These are phyloP conservation scores for Fusarium chaquense DNA, from an alignment of 2,329 filamentous ascomycete genomes.

Conservation along the genomic window DNA sequence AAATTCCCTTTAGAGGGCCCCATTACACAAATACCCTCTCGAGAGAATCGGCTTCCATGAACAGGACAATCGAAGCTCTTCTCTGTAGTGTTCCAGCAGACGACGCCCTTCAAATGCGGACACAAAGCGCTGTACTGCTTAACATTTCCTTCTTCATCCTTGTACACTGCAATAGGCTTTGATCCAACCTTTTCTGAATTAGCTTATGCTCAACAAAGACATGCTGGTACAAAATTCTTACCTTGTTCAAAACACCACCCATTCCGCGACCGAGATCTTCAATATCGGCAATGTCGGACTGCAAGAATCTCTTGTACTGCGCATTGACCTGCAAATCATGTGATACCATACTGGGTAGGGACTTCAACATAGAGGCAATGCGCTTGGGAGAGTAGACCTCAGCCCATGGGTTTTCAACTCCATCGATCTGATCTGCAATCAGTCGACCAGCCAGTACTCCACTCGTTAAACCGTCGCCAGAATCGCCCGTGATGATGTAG, in stretches of 20 bases:
- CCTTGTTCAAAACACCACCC: slow-evolving; percentile 66
- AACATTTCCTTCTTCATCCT: slow-evolving; percentile 64
- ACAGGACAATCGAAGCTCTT: slow-evolving; percentile 68
- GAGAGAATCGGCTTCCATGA: slow-evolving; percentile 55
- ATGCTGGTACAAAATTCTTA: neutral
- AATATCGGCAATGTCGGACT: slow-evolving; percentile 67
- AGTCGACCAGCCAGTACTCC: slow-evolving; percentile 65
- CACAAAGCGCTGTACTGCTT: slow-evolving; percentile 66
- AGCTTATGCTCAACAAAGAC: neutral
- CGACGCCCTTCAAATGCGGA: slow-evolving; percentile 66
- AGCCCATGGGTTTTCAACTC: slow-evolving; percentile 62
- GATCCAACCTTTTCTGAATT: slow-evolving; percentile 14
- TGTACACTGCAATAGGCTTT: slow-evolving; percentile 67
- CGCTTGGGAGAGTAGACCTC: slow-evolving; percentile 64
- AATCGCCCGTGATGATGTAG: slow-evolving; percentile 68
- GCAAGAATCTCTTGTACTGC: slow-evolving; percentile 66
- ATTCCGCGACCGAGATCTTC: slow-evolving; percentile 63
- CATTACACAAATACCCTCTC: slow-evolving; percentile 37
- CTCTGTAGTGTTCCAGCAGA: slow-evolving; percentile 67
- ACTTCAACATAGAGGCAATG: slow-evolving; percentile 58
- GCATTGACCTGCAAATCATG: slow-evolving; percentile 67
- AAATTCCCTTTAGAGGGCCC: slow-evolving; percentile 30
- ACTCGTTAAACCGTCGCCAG: slow-evolving; percentile 68
- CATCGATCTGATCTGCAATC: slow-evolving; percentile 66
- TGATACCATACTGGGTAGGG: slow-evolving; percentile 58